Conservation (phyloP, 108 stramenopile genomes). For the Ochromonas danica region DNA sequence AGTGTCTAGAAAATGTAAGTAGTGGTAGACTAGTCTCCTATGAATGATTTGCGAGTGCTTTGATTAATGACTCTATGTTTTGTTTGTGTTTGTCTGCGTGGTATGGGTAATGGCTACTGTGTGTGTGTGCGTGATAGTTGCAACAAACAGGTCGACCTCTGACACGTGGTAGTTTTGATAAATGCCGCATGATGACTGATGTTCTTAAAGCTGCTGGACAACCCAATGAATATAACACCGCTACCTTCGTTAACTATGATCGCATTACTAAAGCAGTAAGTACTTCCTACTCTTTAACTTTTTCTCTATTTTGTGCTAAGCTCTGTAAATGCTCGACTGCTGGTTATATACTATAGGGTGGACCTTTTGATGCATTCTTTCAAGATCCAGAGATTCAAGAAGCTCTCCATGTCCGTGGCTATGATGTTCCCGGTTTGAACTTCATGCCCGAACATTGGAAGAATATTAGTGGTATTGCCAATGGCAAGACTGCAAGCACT, state of each 20-base stretch:
- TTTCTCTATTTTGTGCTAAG: too few species aligned
- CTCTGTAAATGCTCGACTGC: too few species aligned
- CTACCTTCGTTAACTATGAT: constrained; percentile 10
- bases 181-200: constrained; percentile 29
- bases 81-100: too few species aligned
- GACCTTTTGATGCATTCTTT: neutral
- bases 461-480: neutral
- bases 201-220: constrained; percentile 22
- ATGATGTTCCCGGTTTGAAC: constrained; percentile 22
- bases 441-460: neutral
- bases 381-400: constrained; percentile 27
- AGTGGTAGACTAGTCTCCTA: neutral
- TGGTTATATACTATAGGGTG: too few species aligned
- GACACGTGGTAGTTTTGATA: neutral
- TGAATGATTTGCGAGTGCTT: too few species aligned
- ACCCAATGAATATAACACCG: constrained; percentile 29
- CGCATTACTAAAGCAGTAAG: neutral
- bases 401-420: constrained; percentile 17
- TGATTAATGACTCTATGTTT: too few species aligned
- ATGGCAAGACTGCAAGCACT: too few species aligned
- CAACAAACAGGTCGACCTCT: too few species aligned
- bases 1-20: constrained; percentile 16
- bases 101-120: too few species aligned
- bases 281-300: too few species aligned
- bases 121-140: too few species aligned